Evolutionary conservation across 2,329 filamentous ascomycete genomes (phyloP).

Genomic region (Colletotrichum acutatum): DNA sequence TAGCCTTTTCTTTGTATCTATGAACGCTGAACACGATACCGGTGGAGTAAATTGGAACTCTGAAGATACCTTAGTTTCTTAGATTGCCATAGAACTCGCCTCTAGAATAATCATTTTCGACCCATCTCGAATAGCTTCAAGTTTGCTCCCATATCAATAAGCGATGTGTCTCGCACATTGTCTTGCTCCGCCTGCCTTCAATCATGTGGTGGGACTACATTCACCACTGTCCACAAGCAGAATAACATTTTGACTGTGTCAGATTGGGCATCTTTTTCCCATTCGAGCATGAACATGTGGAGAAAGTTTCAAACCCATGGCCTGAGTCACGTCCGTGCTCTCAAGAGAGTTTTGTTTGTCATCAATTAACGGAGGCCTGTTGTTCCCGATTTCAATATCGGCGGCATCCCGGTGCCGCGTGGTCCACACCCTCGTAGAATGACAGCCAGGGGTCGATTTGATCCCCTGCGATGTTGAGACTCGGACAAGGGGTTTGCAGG

Average conservation of each 20-base stretch:
- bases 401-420: neutral
- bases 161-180: too few species aligned
- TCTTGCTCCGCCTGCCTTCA: too few species aligned
- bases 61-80: too few species aligned
- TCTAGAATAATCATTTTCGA: too few species aligned
- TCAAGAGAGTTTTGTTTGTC: neutral
- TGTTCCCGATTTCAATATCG: neutral
- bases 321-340: neutral
- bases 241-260: neutral
- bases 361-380: too few species aligned
- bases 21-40: too few species aligned
- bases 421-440: neutral
- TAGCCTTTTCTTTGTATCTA: neutral
- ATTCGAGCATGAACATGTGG: neutral
- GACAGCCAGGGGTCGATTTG: neutral
- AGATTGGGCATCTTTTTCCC: neutral
- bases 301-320: neutral
- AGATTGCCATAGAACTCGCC: too few species aligned
- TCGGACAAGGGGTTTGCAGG: neutral
- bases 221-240: too few species aligned
- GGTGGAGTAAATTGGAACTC: too few species aligned
- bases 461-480: neutral
- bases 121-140: too few species aligned
- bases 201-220: too few species aligned
- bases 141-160: too few species aligned